phyloP scores from a whole-genome alignment of 1,284 basidiomycete genomes.

The Cryptococcus floricola region DNA sequence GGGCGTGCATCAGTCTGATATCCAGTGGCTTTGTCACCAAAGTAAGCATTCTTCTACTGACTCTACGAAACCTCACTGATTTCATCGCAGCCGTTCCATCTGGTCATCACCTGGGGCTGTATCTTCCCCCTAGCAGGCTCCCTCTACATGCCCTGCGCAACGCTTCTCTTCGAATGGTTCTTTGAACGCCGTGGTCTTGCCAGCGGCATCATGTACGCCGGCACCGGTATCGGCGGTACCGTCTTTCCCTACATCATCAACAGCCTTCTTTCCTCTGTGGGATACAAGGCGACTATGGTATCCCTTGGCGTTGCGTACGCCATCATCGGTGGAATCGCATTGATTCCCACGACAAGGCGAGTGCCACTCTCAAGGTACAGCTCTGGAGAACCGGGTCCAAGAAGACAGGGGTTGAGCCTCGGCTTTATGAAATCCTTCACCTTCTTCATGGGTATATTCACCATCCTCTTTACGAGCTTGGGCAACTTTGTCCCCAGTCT shows the following conservation, averaged over 20 bases:
- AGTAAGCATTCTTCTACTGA: constrained; percentile 1
- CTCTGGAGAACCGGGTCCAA: neutral
- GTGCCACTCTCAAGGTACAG: constrained; percentile 30
- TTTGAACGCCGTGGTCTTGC: constrained; percentile 41
- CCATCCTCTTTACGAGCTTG: constrained; percentile 40
- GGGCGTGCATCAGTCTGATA: constrained; percentile 27
- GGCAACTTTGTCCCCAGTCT: constrained; percentile 48
- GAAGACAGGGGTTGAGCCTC: constrained; percentile 18
- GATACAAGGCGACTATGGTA: constrained; percentile 46
- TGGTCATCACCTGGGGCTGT: constrained; percentile 41
- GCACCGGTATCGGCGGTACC: constrained; percentile 44
- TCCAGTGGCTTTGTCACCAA: constrained; percentile 41
- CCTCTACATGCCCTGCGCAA: constrained; percentile 44
- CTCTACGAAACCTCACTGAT: neutral
- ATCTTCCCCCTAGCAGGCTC: constrained; percentile 44
- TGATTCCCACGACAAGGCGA: constrained; percentile 43
- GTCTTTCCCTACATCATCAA: constrained; percentile 44
- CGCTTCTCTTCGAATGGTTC: constrained; percentile 48
- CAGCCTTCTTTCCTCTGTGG: constrained; percentile 38
- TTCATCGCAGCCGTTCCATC: constrained; percentile 35
- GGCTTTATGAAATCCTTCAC: constrained; percentile 26
- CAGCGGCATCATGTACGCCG: constrained; percentile 44
- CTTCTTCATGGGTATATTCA: constrained; percentile 34
- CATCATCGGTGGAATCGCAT: constrained; percentile 27
- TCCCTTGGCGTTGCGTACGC: constrained; percentile 37